Evolutionary conservation across 2,329 filamentous ascomycete species (phyloP).

Genomic region (Penicillium sp.): DNA sequence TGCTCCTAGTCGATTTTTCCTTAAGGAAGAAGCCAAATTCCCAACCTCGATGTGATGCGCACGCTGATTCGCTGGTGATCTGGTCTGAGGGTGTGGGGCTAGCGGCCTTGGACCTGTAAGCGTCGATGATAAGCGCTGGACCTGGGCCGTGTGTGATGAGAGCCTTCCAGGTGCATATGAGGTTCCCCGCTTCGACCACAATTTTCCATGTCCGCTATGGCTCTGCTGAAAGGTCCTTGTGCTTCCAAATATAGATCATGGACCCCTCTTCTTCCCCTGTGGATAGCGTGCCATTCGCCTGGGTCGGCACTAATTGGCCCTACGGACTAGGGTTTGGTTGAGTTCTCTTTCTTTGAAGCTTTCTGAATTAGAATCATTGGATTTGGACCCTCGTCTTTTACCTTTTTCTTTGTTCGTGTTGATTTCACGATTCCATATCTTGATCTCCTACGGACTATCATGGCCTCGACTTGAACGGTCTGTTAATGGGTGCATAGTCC

Average conservation of each 20-base stretch:
- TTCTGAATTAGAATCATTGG: neutral
- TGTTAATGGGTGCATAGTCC: slow-evolving; percentile 27
- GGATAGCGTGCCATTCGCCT: slow-evolving; percentile 19
- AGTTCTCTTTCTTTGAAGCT: slow-evolving; percentile 8
- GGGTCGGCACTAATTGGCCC: slow-evolving; percentile 20
- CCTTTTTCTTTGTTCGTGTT: neutral
- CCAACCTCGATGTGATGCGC: neutral
- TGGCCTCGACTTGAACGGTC: slow-evolving; percentile 29
- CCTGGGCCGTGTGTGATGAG: slow-evolving; percentile 34
- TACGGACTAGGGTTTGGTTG: slow-evolving; percentile 11
- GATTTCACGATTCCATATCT: slow-evolving; percentile 15
- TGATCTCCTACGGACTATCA: slow-evolving; percentile 22
- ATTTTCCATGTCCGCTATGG: slow-evolving; percentile 11
- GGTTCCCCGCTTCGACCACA: slow-evolving; percentile 19
- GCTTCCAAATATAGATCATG: slow-evolving; percentile 29
- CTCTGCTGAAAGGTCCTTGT: neutral
- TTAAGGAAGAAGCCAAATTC: slow-evolving; percentile 2
- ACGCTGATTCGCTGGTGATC: slow-evolving; percentile 12
- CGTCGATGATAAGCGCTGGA: slow-evolving; percentile 30
- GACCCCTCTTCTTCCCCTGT: slow-evolving; percentile 6
- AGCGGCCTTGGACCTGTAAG: slow-evolving; percentile 20
- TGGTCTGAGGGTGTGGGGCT: slow-evolving; percentile 15
- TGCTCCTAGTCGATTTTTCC: neutral
- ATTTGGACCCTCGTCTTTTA: slow-evolving; percentile 11
- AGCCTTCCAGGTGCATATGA: slow-evolving; percentile 28